These are phyloP conservation scores for Fusarium sp. DNA, from an alignment of 2,329 filamentous ascomycete genomes.

Conservation along the genomic window DNA sequence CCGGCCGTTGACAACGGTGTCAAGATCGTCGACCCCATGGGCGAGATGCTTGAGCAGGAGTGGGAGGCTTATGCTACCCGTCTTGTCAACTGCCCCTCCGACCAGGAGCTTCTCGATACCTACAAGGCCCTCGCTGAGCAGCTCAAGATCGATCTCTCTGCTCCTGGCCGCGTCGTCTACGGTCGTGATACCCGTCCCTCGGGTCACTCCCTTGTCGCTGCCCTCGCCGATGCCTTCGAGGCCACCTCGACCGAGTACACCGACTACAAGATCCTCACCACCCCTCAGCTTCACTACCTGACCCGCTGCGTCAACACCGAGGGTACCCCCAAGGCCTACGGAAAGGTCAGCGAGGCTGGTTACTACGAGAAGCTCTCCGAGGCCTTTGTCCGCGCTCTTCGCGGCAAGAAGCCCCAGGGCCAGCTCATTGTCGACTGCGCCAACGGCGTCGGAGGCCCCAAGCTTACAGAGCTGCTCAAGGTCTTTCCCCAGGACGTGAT, in stretches of 20 bases:
- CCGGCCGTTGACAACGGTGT: constrained; percentile 90
- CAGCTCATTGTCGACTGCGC: constrained; percentile 91
- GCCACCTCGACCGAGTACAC: constrained; percentile 79
- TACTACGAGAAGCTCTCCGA: constrained; percentile 94
- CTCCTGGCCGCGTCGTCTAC: constrained; percentile 84
- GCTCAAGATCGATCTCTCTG: constrained; percentile 79
- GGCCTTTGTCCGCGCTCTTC: constrained; percentile 87
- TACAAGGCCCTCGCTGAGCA: constrained; percentile 82
- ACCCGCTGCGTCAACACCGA: constrained; percentile 95
- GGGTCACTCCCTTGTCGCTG: constrained; percentile 83
- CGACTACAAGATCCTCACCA: constrained; percentile 93
- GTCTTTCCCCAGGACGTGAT: constrained; percentile 75
- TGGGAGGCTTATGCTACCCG: constrained; percentile 93
- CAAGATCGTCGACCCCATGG: constrained; percentile 97
- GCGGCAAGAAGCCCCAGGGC: constrained; percentile 79
- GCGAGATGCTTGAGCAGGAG: constrained; percentile 96
- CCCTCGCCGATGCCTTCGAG: constrained; percentile 82
- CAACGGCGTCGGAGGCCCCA: constrained; percentile 95
- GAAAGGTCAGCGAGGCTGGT: constrained; percentile 86
- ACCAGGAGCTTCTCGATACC: constrained; percentile 79
- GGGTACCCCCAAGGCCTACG: constrained; percentile 87
- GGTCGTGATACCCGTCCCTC: constrained; percentile 95
- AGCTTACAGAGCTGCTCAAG: constrained; percentile 88
- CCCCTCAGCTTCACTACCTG: constrained; percentile 97
- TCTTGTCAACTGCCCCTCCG: constrained; percentile 85